These are phyloP conservation scores for Aspergillus sclerotiicarbonarius DNA, from an alignment of 495 filamentous ascomycete genomes.

Conservation along the genomic window DNA sequence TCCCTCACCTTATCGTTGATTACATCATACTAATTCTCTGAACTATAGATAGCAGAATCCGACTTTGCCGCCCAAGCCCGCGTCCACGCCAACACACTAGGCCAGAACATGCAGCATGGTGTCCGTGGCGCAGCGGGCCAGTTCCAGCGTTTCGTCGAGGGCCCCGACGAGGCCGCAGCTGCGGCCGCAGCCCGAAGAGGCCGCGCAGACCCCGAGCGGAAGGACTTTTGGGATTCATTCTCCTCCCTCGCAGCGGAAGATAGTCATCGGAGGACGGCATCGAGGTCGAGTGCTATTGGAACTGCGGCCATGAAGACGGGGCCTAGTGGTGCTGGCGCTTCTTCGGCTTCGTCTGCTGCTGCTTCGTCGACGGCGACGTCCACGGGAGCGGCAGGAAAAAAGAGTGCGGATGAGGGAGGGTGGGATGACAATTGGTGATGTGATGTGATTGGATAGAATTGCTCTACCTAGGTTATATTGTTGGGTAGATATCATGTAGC, in stretches of 20 bases:
- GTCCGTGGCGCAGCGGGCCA: conserved; percentile 70
- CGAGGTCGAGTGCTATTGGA: conserved; percentile 57
- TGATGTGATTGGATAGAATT: conserved; percentile 13
- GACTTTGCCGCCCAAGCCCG: conserved; percentile 84
- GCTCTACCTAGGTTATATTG: neutral
- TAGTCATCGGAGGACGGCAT: conserved; percentile 31
- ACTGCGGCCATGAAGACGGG: conserved; percentile 68
- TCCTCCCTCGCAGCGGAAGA: conserved; percentile 57
- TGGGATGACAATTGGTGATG: conserved; percentile 71
- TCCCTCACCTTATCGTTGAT: neutral
- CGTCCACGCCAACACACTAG: conserved; percentile 62
- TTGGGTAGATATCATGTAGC: neutral
- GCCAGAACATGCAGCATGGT: conserved; percentile 61
- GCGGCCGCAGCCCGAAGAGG: conserved; percentile 11
- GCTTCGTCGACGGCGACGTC: conserved; percentile 33
- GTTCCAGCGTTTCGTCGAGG: conserved; percentile 82
- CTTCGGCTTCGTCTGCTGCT: conserved; percentile 29
- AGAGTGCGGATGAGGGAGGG: conserved; percentile 44
- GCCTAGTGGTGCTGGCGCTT: conserved; percentile 35
- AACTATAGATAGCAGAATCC: conserved; percentile 69
- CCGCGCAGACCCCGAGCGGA: conserved; percentile 60
- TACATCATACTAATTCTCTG: neutral
- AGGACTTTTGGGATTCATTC: conserved; percentile 89
- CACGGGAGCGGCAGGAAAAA: conserved; percentile 29
- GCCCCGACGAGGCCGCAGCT: conserved; percentile 37